Evolutionary conservation across 768 basidiomycete genomes (phyloP), one percentile per base, ranked within the genome.

Genomic region (Xerocomellus amylosporus): DNA sequence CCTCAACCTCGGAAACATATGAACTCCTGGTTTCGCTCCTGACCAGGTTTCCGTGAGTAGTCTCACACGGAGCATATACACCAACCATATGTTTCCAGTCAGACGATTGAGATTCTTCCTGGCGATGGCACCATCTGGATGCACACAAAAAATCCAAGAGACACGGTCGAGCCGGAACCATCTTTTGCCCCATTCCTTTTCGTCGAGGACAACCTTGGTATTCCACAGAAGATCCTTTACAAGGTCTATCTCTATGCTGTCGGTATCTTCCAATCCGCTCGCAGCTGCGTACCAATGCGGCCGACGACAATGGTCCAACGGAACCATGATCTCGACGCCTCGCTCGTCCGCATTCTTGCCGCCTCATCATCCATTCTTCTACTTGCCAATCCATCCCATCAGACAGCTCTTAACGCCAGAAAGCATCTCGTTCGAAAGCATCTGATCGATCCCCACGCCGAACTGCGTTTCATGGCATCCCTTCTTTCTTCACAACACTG

Each of bases 381-480:
- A 6, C 73, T 88, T 28, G 75, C 79, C 36, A 89, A 88, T 67
- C 83, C 88, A 31, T 84, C 83, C 0, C 83, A 89, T 61, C 81
- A 83, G 54, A 84, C 86, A 20, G 86, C 86, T 3, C 69, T 88
- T 34, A 87, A 88, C 62, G 58, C 71, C 6, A 74, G 87, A 34
- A 88, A 86, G 63, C 69, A 64, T 17, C 76, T 87, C 22, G 71
- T 87, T 19, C 58, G 62, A n/a, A 54, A 58, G 3, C 72, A 71
- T 2, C 12, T 60, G 6, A 64, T 83, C 17, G 66, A 76, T 33
- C 63, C 75, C 9, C 54, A 65, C n/a, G 55, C 67, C 33, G 87
- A 90, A 58, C 71, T 89, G 26, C 55, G 52, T 22, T 77, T 76
- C 33, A 74, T 73, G 31, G 68, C 73, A 22, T 74, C 83, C 24